phyloP scores from a whole-genome alignment of 768 basidiomycete species.

The Pleurotus djamor region DNA sequence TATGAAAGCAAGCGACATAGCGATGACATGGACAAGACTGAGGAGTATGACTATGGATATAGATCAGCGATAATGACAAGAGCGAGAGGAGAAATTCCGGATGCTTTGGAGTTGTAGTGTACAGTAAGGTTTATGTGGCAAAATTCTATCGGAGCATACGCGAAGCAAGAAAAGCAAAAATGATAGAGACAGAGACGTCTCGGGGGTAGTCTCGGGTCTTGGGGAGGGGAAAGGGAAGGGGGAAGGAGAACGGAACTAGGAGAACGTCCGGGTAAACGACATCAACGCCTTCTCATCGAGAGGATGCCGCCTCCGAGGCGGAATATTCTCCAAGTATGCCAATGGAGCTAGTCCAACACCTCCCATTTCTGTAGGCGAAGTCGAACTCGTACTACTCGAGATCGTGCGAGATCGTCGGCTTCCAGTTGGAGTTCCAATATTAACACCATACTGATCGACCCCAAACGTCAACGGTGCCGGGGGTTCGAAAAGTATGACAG shows the following conservation, averaged over 20 bases:
- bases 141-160: too few relatives aligned
- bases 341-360: constrained; percentile 51
- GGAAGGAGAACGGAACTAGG: background rate
- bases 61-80: too few relatives aligned
- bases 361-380: constrained; percentile 12
- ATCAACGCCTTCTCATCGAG: constrained; percentile 71
- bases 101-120: too few relatives aligned
- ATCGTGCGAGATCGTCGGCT: constrained; percentile 4
- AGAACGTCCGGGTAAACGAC: constrained; percentile 36
- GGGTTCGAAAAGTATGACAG: background rate
- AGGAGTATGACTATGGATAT: too few relatives aligned
- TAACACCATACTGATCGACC: background rate
- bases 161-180: background rate
- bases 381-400: background rate
- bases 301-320: constrained; percentile 65
- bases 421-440: background rate
- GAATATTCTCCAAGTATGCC: constrained; percentile 56
- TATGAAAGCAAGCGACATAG: too few relatives aligned
- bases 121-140: too few relatives aligned
- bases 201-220: too few relatives aligned
- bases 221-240: too few relatives aligned
- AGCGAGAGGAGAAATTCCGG: too few relatives aligned
- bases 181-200: background rate
- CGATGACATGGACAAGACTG: too few relatives aligned
- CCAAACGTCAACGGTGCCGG: background rate